phyloP scores from a whole-genome alignment of 129 eudicot genomes.

The Escallonia herrerae region DNA sequence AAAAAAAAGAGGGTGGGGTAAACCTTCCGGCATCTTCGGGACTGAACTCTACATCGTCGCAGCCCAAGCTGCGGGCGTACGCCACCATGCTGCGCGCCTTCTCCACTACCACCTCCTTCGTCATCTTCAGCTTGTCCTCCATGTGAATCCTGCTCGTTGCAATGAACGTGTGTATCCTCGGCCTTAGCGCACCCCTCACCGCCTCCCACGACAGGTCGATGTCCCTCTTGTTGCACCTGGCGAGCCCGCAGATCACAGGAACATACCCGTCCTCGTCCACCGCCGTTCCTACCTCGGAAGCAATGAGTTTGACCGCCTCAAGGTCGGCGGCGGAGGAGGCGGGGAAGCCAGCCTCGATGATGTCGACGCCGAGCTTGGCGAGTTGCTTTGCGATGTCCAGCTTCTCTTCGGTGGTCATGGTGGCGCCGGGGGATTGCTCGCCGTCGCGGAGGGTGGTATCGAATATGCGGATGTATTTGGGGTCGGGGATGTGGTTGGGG shows the following conservation, averaged over 20 bases:
- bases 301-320: constrained; percentile 72
- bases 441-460: constrained; percentile 95
- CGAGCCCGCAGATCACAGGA: constrained; percentile 82
- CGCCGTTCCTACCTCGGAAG: constrained; percentile 57
- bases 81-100: constrained; percentile 75
- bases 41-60: constrained; percentile 68
- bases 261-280: constrained; percentile 32
- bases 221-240: constrained; percentile 72
- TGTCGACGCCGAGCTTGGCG: constrained; percentile 70
- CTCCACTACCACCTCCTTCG: constrained; percentile 61
- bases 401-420: constrained; percentile 75
- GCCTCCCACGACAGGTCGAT: constrained; percentile 85
- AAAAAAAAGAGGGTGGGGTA: neutral
- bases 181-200: constrained; percentile 61
- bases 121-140: constrained; percentile 72
- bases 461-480: constrained; percentile 73
- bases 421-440: constrained; percentile 92
- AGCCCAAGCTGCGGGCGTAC: constrained; percentile 73
- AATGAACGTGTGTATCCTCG: constrained; percentile 78
- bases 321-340: constrained; percentile 78
- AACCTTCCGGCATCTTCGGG: constrained; percentile 97
- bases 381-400: constrained; percentile 72
- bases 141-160: constrained; percentile 93
- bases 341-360: constrained; percentile 95
- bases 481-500: constrained; percentile 63